Conservation (phyloP, 2,329 filamentous ascomycete genomes). For the Teratosphaeria nubilosa region DNA sequence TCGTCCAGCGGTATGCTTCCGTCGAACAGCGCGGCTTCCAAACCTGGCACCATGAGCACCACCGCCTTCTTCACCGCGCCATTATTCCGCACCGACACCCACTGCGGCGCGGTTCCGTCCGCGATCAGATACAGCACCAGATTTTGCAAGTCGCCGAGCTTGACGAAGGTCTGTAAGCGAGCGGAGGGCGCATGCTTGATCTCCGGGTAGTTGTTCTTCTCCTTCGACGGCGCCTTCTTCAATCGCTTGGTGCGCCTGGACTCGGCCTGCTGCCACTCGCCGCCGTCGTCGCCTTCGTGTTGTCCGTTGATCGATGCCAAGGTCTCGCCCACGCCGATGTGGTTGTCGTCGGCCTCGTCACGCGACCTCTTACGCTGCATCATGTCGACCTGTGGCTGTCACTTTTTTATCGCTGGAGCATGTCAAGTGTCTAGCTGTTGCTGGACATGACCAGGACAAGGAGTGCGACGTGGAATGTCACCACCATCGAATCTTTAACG, state of each 20-base stretch:
- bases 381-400: conserved; percentile 7
- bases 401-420: not conserved
- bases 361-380: conserved; percentile 19
- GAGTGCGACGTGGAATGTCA: not conserved
- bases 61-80: conserved; percentile 62
- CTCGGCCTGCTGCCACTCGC: conserved; percentile 20
- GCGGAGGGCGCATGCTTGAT: conserved; percentile 44
- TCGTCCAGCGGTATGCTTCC: conserved; percentile 34
- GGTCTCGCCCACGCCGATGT: conserved; percentile 18
- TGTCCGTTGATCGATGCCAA: conserved; percentile 16
- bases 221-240: conserved; percentile 16
- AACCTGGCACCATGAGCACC: conserved; percentile 79
- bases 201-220: conserved; percentile 40
- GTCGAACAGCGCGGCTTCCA: conserved; percentile 85
- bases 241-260: conserved; percentile 14
- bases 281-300: conserved; percentile 12
- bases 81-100: conserved; percentile 51
- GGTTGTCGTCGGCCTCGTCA: conserved; percentile 12
- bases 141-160: conserved; percentile 48
- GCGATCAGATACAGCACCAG: conserved; percentile 51
- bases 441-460: not conserved
- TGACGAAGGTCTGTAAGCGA: conserved; percentile 46
- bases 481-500: not conserved
- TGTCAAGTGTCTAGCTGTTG: not conserved
- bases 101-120: conserved; percentile 53